Percentiles rank a stretch among this genome's conserved stretches.
phyloP scores from a whole-genome alignment of 106 monocot species.

The Phalaenopsis aphrodite region DNA sequence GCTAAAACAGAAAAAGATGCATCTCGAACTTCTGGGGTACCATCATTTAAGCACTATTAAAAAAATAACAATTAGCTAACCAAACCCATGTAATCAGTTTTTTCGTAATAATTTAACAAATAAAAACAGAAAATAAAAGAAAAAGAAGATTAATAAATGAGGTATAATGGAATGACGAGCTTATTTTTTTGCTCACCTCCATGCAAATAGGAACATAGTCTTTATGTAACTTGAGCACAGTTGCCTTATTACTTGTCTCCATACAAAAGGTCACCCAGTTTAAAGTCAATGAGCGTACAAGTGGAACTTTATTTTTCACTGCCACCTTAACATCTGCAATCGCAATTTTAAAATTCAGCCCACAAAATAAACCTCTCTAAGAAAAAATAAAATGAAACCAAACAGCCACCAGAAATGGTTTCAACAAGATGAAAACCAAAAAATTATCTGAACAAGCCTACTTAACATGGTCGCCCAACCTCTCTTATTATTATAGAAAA shows the following conservation, averaged over 20 bases:
- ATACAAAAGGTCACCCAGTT: conserved; percentile 96
- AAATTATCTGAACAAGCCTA: background rate
- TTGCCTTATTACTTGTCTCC: conserved; percentile 83
- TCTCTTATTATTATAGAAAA: background rate
- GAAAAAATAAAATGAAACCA: background rate
- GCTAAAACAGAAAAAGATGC: conserved; percentile 92
- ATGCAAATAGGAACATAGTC: conserved; percentile 98
- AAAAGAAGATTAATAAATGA: background rate
- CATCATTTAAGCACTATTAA: conserved; percentile 90
- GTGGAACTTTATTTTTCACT: conserved; percentile 98
- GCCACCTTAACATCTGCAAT: conserved; percentile 79
- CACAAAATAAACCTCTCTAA: background rate
- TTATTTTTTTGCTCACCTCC: conserved; percentile 52
- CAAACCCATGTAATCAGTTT: background rate
- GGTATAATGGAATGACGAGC: background rate
- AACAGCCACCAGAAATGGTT: background rate
- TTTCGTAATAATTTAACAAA: background rate
- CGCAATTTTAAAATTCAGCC: conserved; percentile 3
- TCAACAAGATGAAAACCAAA: conserved; percentile 1
- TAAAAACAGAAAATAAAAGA: background rate
- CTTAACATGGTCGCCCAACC: background rate
- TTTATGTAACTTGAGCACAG: conserved; percentile 90
- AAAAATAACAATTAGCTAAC: background rate
- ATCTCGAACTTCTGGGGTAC: conserved; percentile 97
- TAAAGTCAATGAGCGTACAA: conserved; percentile 78